These are phyloP conservation scores for Euphorbia peplus DNA, from an alignment of 345 rosid genomes.

Conservation along the genomic window DNA sequence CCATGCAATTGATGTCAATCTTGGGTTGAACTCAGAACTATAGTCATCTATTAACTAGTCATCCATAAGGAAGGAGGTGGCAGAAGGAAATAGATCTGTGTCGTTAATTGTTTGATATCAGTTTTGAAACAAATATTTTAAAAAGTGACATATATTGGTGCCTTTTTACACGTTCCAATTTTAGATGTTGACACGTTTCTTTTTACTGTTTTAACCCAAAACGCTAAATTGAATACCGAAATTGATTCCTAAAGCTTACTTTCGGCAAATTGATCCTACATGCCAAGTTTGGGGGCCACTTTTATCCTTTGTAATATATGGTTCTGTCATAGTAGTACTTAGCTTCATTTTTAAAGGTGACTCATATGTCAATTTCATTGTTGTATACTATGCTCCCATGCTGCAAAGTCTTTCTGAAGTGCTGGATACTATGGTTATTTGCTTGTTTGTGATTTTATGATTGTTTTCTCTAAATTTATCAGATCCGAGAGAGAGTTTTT, in stretches of 20 bases:
- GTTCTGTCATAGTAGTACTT: neutral
- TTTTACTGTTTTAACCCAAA: neutral
- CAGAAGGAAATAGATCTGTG: neutral
- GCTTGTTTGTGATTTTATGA: neutral
- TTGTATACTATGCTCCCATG: no score
- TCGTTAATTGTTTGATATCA: neutral
- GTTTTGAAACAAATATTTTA: neutral
- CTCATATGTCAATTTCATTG: no score
- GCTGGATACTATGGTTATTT: neutral
- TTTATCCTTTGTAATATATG: neutral
- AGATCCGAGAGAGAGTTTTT: slow-evolving; percentile 88
- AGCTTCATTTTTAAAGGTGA: no score
- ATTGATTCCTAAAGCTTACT: no score
- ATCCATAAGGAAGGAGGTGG: neutral
- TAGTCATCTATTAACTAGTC: neutral
- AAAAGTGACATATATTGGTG: neutral
- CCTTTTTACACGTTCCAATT: no score
- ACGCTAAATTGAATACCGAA: neutral
- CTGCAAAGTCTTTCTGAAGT: no score
- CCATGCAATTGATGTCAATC: neutral
- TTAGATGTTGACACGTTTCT: neutral
- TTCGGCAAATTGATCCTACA: no score
- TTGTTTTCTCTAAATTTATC: slow-evolving; percentile 4
- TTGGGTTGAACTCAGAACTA: neutral
- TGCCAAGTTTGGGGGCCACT: neutral